These are phyloP conservation scores for Irpex sp. DNA, from an alignment of 1,284 basidiomycete genomes.

Conservation along the genomic window DNA sequence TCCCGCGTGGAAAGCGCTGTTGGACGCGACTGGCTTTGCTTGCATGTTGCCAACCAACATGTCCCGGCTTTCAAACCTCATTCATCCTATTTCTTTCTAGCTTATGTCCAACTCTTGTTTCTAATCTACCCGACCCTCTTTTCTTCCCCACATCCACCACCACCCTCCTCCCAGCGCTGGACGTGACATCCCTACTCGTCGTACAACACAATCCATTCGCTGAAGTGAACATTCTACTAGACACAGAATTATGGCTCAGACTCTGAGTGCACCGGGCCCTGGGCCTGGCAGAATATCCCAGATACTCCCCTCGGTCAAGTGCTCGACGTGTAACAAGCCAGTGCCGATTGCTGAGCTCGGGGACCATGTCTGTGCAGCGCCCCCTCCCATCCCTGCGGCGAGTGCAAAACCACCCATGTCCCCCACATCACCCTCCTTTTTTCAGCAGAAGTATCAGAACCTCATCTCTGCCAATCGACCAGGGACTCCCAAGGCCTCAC, in stretches of 20 bases:
- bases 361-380: constrained; percentile 64
- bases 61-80: not conserved
- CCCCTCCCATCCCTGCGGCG: constrained; percentile 39
- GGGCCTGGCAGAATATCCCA: constrained; percentile 58
- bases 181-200: constrained; percentile 14
- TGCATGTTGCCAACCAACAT: constrained; percentile 2
- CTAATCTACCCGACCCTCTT: constrained; percentile 9
- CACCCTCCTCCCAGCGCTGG: constrained; percentile 9
- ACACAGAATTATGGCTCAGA: constrained; percentile 36
- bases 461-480: constrained; percentile 23
- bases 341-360: constrained; percentile 70
- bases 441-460: constrained; percentile 25
- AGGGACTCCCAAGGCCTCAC: constrained; percentile 18
- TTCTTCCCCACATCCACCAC: constrained; percentile 5
- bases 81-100: constrained; percentile 13
- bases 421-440: constrained; percentile 28
- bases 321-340: constrained; percentile 67
- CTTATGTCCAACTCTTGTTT: constrained; percentile 10
- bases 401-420: constrained; percentile 26
- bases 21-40: not conserved
- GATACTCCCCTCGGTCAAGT: constrained; percentile 77
- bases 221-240: not conserved
- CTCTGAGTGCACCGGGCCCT: constrained; percentile 31
- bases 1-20: not conserved
- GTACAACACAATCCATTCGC: constrained; percentile 6